Evolutionary conservation across 2,329 filamentous ascomycete species (phyloP).

Genomic region (Aspergillus oerlinghausenensis): DNA sequence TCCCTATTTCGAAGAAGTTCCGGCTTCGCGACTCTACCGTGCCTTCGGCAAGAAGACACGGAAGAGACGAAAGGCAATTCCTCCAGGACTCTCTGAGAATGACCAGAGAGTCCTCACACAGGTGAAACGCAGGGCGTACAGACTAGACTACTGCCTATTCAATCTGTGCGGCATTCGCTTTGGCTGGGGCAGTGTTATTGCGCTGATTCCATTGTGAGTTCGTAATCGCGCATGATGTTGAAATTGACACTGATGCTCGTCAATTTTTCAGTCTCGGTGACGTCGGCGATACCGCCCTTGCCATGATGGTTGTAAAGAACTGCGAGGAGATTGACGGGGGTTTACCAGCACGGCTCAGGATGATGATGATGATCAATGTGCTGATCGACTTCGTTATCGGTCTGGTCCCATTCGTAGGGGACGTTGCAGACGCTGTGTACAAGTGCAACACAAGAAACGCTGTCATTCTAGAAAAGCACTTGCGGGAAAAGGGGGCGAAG

Average conservation of each 20-base stretch:
- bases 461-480: slow-evolving; percentile 40
- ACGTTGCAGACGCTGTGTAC: slow-evolving; percentile 44
- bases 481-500: slow-evolving; percentile 39
- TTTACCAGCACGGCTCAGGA: slow-evolving; percentile 53
- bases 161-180: slow-evolving; percentile 76
- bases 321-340: slow-evolving; percentile 73
- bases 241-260: not conserved
- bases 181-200: slow-evolving; percentile 85
- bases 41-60: slow-evolving; percentile 67
- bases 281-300: slow-evolving; percentile 66
- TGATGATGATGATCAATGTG: slow-evolving; percentile 78
- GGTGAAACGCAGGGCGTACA: slow-evolving; percentile 80
- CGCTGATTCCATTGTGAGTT: slow-evolving; percentile 72
- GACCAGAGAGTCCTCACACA: slow-evolving; percentile 79
- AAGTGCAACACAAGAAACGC: slow-evolving; percentile 48
- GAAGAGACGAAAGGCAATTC: slow-evolving; percentile 80
- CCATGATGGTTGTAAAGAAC: slow-evolving; percentile 67
- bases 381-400: slow-evolving; percentile 46
- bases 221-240: not conserved
- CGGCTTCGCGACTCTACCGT: slow-evolving; percentile 64
- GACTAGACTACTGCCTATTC: slow-evolving; percentile 79
- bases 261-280: slow-evolving; percentile 63
- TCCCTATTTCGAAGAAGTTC: slow-evolving; percentile 81
- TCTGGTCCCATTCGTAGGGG: slow-evolving; percentile 49
- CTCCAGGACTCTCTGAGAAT: slow-evolving; percentile 74